Base-by-base conservation (phyloP, 108 stramenopile genomes). In the Cyclostephanos tholiformis region DNA sequence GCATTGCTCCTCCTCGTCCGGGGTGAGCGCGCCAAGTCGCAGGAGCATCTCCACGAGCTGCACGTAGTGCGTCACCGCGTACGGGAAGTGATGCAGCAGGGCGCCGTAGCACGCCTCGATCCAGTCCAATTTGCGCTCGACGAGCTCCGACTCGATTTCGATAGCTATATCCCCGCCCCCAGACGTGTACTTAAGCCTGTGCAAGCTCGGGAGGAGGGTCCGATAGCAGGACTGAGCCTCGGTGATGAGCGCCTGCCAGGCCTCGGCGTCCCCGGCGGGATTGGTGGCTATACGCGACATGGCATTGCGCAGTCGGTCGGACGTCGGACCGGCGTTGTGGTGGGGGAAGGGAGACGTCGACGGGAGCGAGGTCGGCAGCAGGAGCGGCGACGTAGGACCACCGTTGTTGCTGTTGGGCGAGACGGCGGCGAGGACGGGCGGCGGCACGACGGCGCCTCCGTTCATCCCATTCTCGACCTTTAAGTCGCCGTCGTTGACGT, bases 271-370 rank as follows among this genome's bases (percentile, higher is more conserved):
- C 35, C 81, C 50, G 1, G 60, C 67, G 12, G 94, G 94, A 67
- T 82, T 43, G 44, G 82, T 48, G 19, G 77, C 59, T 56, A 95
- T 85, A 60, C 94, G 88, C n/a, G 73, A 76, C 67, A 90, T 79
- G 62, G 91, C 94, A 79, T 90, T 90, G 51, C 91, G 88, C 43
- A 87, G 87, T 43, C 94, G 91, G 69, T 89, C 83, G 64, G 84
- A 78, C 10, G 90, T 85, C 16, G 93, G 83, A 10, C 92, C 90
- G 61, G 68, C 57, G 30, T 84, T 85, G 79, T 91, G 94, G 64
- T 92, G 94, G 25, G 87, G 83, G 74, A 88, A 94, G 43, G 94
- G 94, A 56, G 89, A 89, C 50, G 57, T 55, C 3, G 58, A 25
- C 10, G 77, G 82, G 32, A 73, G 48, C 43, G 72, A 22, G 13